Evolutionary conservation across 306 rosid species (phyloP), one percentile per base, ranked within the genome.

Genomic region (Arachis stenosperma): DNA sequence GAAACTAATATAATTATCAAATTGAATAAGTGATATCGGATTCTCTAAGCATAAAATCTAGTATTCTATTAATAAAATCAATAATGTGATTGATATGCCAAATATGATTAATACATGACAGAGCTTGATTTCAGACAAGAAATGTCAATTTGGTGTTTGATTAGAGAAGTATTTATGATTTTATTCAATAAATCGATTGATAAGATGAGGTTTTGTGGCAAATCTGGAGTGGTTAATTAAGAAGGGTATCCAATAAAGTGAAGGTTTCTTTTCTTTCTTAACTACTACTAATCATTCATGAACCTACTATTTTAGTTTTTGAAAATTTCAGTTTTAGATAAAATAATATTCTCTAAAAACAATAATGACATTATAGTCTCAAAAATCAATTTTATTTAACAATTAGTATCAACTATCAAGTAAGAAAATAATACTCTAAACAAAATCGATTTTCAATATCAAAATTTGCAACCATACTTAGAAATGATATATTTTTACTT

Each of bases 221-320:
- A 75, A 80, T 75, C 51, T 2, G 3, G 6, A 51, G 76, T 61
- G 39, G 71, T 60, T 58, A 57, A 69, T 60, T 58, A 57, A 69
- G 58, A 69, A 47, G 55, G 61, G 70, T 40, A 68, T 69, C 75
- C 80, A 60, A 76, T 61, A 43, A 50, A 51, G 15, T 27, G 10
- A 60, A 76, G 3, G 41, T 43, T 57, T 17, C 9, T 67, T 54
- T 39, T 41, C 9, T 29, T 0, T 3, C 64, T 69, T 39, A n/a
- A 33, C 37, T 33, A 2, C 37, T 33, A 4, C 4, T 33, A 33
- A 2, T 33, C 3, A 33, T 33, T 33, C 37, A 33, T 33, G 37
- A 33, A 4, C 0, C 27, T 22, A 1, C 27, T 22, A 22, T 33
- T 33, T 33, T 33, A 33, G 37, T 33, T 33, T 33, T 33, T 33